These are phyloP conservation scores for Leccinum longicurvipes DNA, from an alignment of 768 basidiomycete genomes.

Conservation along the genomic window DNA sequence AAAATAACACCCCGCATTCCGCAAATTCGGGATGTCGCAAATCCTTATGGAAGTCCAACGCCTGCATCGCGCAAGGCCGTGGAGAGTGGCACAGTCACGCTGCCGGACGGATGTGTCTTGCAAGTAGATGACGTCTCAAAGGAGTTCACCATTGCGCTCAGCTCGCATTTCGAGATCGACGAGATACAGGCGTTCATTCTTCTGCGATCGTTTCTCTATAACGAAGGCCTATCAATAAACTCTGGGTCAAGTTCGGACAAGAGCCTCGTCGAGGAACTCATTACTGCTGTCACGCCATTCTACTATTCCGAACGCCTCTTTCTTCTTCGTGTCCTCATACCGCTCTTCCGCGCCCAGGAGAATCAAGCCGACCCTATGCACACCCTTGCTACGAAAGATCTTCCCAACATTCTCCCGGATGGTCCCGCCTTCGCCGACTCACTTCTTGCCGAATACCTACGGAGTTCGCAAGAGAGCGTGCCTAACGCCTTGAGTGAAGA, in stretches of 20 bases:
- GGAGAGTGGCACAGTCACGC: slow-evolving; percentile 61
- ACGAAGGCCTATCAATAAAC: slow-evolving; percentile 61
- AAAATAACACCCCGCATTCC: slow-evolving; percentile 55
- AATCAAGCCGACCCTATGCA: slow-evolving; percentile 54
- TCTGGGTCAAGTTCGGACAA: slow-evolving; percentile 44
- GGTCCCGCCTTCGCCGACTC: slow-evolving; percentile 57
- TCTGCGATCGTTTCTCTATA: slow-evolving; percentile 73
- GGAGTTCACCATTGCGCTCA: slow-evolving; percentile 68
- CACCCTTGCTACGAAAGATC: slow-evolving; percentile 47
- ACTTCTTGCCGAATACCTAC: slow-evolving; percentile 58
- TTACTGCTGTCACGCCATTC: slow-evolving; percentile 75
- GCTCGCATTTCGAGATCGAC: slow-evolving; percentile 71
- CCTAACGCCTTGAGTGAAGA: slow-evolving; percentile 46
- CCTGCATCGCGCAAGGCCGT: slow-evolving; percentile 63
- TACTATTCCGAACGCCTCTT: slow-evolving; percentile 79
- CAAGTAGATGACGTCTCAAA: slow-evolving; percentile 69
- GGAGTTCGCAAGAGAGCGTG: slow-evolving; percentile 47
- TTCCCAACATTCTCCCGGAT: slow-evolving; percentile 63
- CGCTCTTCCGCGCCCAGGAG: slow-evolving; percentile 70
- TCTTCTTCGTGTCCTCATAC: slow-evolving; percentile 64
- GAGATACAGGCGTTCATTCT: slow-evolving; percentile 75
- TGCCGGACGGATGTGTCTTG: slow-evolving; percentile 62
- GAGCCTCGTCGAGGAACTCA: slow-evolving; percentile 32
- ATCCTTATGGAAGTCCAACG: slow-evolving; percentile 69
- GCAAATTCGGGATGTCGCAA: slow-evolving; percentile 54